Conservation (phyloP, 495 filamentous ascomycete species). For the Tuber brumale region DNA sequence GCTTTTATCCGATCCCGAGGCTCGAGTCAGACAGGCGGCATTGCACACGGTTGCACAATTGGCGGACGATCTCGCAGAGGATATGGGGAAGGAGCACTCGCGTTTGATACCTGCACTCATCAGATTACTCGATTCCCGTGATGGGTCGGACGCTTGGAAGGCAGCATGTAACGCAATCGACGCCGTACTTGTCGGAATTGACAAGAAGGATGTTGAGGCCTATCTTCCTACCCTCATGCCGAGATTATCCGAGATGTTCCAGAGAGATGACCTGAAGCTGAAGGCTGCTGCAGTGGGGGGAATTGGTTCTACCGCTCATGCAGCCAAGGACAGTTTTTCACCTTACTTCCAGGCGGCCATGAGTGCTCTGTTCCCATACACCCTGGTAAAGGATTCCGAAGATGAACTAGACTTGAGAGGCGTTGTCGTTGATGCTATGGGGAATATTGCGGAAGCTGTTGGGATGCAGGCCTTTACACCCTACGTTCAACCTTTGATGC, state of each 20-base stretch:
- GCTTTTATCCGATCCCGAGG: constrained; percentile 73
- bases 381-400: constrained; percentile 75
- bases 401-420: constrained; percentile 87
- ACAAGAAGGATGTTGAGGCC: constrained; percentile 66
- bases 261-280: constrained; percentile 77
- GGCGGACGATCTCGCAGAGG: constrained; percentile 86
- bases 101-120: constrained; percentile 74
- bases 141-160: constrained; percentile 70
- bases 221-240: constrained; percentile 79
- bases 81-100: constrained; percentile 74
- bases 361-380: constrained; percentile 73
- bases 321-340: constrained; percentile 71
- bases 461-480: constrained; percentile 79
- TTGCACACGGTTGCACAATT: constrained; percentile 78
- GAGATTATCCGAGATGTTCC: constrained; percentile 72
- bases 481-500: constrained; percentile 82
- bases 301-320: constrained; percentile 79
- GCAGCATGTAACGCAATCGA: constrained; percentile 87
- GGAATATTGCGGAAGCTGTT: constrained; percentile 81
- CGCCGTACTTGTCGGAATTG: constrained; percentile 82
- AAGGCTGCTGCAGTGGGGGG: constrained; percentile 84
- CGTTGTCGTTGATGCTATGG: constrained; percentile 83
- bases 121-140: constrained; percentile 77
- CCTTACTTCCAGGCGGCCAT: constrained; percentile 88
- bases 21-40: constrained; percentile 76